phyloP scores from a whole-genome alignment of 2,329 filamentous ascomycete genomes.

The Claviceps humidiphila region DNA sequence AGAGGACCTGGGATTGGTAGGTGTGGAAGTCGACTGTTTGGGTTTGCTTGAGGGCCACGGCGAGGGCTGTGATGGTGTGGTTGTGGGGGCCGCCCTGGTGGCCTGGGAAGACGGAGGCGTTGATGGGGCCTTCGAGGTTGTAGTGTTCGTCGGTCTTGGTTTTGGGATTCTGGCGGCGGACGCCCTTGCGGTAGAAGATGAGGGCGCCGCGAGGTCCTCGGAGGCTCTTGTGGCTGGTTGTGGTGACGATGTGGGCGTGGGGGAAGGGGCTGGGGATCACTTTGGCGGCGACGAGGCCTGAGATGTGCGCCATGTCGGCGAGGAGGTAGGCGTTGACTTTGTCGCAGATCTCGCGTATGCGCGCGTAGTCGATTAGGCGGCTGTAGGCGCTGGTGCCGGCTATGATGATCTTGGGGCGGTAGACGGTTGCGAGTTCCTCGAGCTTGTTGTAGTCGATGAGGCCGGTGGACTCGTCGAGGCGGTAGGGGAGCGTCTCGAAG shows the following conservation, averaged over 20 bases:
- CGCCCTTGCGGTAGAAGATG: slow-evolving; percentile 96
- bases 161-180: slow-evolving; percentile 71
- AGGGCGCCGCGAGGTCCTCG: slow-evolving; percentile 90
- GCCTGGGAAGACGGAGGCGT: slow-evolving; percentile 91
- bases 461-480: slow-evolving; percentile 77
- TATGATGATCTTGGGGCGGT: slow-evolving; percentile 90
- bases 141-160: slow-evolving; percentile 77
- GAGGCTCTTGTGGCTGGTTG: slow-evolving; percentile 94
- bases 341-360: slow-evolving; percentile 81
- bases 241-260: slow-evolving; percentile 89
- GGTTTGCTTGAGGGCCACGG: slow-evolving; percentile 89
- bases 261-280: slow-evolving; percentile 83
- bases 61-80: slow-evolving; percentile 92
- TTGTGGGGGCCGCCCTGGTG: slow-evolving; percentile 98
- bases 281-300: slow-evolving; percentile 81
- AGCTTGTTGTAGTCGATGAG: slow-evolving; percentile 91
- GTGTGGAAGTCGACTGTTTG: slow-evolving; percentile 79
- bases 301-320: slow-evolving; percentile 96
- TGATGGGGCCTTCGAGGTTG: slow-evolving; percentile 86
- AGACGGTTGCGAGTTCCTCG: slow-evolving; percentile 74
- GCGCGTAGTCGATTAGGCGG: slow-evolving; percentile 86
- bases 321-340: slow-evolving; percentile 87
- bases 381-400: slow-evolving; percentile 94
- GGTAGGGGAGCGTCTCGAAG: slow-evolving; percentile 95
- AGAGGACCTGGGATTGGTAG: slow-evolving; percentile 81